Base-by-base conservation (phyloP, 2,329 filamentous ascomycete species). In the Hortaea werneckii region DNA sequence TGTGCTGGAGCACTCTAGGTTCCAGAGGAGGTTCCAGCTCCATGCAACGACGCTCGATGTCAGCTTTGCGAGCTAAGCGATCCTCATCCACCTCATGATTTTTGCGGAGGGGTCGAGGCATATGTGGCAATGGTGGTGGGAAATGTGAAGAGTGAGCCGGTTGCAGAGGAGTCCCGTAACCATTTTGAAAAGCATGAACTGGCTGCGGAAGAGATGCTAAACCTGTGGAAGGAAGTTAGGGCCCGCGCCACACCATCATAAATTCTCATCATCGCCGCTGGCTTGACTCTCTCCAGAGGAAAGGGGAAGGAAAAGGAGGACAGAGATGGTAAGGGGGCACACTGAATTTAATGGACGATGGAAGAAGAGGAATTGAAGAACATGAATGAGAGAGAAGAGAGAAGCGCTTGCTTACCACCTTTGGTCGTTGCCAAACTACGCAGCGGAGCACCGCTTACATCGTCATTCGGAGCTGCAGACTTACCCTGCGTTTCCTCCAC, bases 11-110 rank as follows among this genome's bases (percentile, higher is more conserved):
- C 37, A 85, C 71, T 52, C 72, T 73, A 35, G 79, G 66, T 41
- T 70, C 67, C 46, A 90, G 68, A 1, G 85, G 82, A 27, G 84
- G 84, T 29, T 80, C 65, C 41, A 90, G 72, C 61, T 76, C 66
- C 39, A 52, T 42, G 58, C 82, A 85, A 28, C 83, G 77, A 43
- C 75, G 75, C 62, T 88, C 83, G 57, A 90, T 88, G 54, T 87
- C 85, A 10, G 72, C 69, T 59, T 77, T 78, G 50, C 83, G 76
- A 47, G 71, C 72, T 45, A 76, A 75, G 61, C 83, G 85, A 13
- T 82, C 69, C 57, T 79, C 76, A 37, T 76, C 74, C 37, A 79
- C 77, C 57, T 85, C 78, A 50, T 79, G 75, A 27, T 75, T 72
- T 30, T 77, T 83, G 48, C 78, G 73, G 46, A 78, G 72, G 5